Evolutionary conservation across 306 rosid species (phyloP), one percentile per base, ranked within the genome.

Genomic region (Pachyrhizus erosus): DNA sequence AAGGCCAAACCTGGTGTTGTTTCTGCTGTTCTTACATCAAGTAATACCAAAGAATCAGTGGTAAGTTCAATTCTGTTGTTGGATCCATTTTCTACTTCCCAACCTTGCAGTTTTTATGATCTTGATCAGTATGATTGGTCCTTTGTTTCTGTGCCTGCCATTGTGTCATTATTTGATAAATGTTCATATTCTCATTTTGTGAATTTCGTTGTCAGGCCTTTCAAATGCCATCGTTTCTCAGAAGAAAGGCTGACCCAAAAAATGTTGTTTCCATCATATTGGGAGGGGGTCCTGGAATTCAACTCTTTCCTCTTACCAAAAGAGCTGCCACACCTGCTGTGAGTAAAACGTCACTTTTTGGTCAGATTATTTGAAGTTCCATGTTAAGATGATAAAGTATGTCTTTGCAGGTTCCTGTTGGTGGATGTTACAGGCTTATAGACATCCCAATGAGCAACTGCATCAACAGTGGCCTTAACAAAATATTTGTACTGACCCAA

Each of bases 401-500:
- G 51, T 27, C 31, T 82, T 78, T 89, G 46, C 91, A 96, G 99
- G 97, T 96, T 42, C 99, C 98, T 1, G 89, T 96, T 42, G 99
- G 99, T 80, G 99, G 99, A 61, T 92, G 97, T 81, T 96, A 96
- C 84, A 92, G 91, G 84, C 91, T 96, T 77, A 93, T 96, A 73
- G 98, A 93, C 83, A 87, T 93, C 67, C 99, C 99, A 23, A 91
- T 92, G 98, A 96, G 99, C 82, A 96, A 96, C 57, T 93, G 99
- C 90, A 96, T 96, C 73, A 96, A 93, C 80, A 93, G 99, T 80
- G 98, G 97, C 66, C 88, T 96, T 3, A 89, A 90, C 77, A 96
- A 93, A 86, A 87, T 96, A 78, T 93, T 92, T 86, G 88, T 93
- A 7, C 64, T 96, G 43, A 96, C 98, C 0, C 99, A 96, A 72